Conservation (phyloP, 805 yeast genomes). For the Pichia insulana region DNA sequence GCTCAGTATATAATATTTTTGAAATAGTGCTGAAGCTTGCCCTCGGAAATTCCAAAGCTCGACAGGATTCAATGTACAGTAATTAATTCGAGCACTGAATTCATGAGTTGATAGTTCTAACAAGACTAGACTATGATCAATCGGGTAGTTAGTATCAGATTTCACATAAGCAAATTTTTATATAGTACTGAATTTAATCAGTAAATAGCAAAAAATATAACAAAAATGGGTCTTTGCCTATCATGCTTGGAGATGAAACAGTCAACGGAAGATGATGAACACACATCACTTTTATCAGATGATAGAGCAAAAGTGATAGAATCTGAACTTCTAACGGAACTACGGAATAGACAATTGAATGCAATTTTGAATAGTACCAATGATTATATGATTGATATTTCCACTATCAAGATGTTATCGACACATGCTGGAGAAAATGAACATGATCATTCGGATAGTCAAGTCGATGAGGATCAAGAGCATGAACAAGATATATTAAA, state of each 20-base stretch:
- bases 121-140: too few relatives aligned
- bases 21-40: too few relatives aligned
- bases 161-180: too few relatives aligned
- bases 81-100: too few relatives aligned
- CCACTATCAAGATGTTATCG: conserved; percentile 13
- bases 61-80: too few relatives aligned
- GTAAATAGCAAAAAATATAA: too few relatives aligned
- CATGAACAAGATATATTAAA: conserved; percentile 7
- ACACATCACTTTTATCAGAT: conserved; percentile 5
- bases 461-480: not conserved
- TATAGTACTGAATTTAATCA: too few relatives aligned
- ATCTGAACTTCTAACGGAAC: conserved; percentile 20
- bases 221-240: conserved; percentile 29
- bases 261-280: conserved; percentile 4
- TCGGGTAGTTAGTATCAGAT: too few relatives aligned
- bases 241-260: conserved; percentile 22
- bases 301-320: conserved; percentile 8
- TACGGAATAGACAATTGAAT: conserved; percentile 26
- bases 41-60: too few relatives aligned
- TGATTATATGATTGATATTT: conserved; percentile 26
- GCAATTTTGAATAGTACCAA: conserved; percentile 27
- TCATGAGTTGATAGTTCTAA: too few relatives aligned
- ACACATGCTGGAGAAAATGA: not conserved
- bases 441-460: not conserved
- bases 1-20: too few relatives aligned